Evolutionary conservation across 495 filamentous ascomycete species (phyloP).

Genomic region (Neurospora terricola): DNA sequence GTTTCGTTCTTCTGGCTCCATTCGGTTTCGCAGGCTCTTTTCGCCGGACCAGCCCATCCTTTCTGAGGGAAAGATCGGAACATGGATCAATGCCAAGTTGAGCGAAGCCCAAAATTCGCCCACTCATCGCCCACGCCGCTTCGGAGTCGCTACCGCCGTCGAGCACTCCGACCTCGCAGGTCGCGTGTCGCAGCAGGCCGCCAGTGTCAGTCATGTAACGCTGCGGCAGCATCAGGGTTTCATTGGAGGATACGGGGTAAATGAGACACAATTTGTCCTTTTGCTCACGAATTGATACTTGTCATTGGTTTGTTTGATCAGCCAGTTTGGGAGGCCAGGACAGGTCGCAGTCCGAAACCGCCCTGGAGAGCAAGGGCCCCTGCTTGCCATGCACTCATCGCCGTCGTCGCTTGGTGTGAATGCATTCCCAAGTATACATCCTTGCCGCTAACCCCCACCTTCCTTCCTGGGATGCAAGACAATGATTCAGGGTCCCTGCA

Average conservation of each 20-base stretch:
- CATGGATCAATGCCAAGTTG: not conserved
- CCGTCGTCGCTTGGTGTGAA: not conserved
- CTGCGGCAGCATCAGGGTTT: not conserved
- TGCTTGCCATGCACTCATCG: not conserved
- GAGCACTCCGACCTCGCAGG: not conserved
- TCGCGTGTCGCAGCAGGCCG: not conserved
- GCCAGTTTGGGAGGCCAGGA: not conserved
- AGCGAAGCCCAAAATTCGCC: not conserved
- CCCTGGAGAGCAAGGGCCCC: not conserved
- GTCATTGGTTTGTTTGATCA: not conserved
- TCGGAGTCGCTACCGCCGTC: not conserved
- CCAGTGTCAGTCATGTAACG: not conserved
- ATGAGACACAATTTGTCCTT: not conserved
- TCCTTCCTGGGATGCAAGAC: not conserved
- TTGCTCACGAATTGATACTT: not conserved
- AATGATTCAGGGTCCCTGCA: not conserved
- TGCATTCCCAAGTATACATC: not conserved
- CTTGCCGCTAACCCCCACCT: not conserved
- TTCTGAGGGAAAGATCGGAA: not conserved
- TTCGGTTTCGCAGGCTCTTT: not conserved
- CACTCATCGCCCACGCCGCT: not conserved
- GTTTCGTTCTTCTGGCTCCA: conserved; percentile 6
- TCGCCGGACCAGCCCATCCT: not conserved
- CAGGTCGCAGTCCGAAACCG: not conserved
- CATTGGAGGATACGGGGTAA: not conserved